Evolutionary conservation across 2,329 filamentous ascomycete species (phyloP).

Genomic region (Fusarium clavum): DNA sequence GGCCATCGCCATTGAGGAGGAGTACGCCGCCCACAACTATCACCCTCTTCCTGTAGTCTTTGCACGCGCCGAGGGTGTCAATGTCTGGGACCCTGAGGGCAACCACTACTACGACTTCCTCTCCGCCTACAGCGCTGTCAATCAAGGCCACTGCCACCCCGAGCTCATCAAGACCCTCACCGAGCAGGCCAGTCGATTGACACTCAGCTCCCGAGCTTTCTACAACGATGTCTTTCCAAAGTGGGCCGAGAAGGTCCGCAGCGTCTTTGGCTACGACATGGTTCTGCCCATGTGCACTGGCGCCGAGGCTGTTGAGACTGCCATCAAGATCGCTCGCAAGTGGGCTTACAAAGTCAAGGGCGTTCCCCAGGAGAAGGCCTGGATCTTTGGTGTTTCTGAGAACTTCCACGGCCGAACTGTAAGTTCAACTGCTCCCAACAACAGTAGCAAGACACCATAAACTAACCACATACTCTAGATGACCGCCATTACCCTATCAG

Average conservation of each 20-base stretch:
- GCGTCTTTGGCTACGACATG: slow-evolving; percentile 39
- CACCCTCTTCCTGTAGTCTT: slow-evolving; percentile 97
- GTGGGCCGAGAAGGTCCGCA: slow-evolving; percentile 41
- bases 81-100: slow-evolving; percentile 97
- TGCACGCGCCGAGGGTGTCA: slow-evolving; percentile 82
- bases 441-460: slow-evolving; percentile 1
- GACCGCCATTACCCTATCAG: slow-evolving; percentile 93
- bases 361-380: slow-evolving; percentile 36
- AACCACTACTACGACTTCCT: slow-evolving; percentile 97
- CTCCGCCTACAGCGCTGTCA: slow-evolving; percentile 75
- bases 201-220: slow-evolving; percentile 38
- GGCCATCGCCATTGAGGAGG: slow-evolving; percentile 84
- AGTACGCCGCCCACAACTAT: slow-evolving; percentile 97
- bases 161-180: slow-evolving; percentile 91
- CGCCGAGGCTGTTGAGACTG: slow-evolving; percentile 38
- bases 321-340: slow-evolving; percentile 40
- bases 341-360: slow-evolving; percentile 41
- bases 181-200: slow-evolving; percentile 86
- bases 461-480: slow-evolving; percentile 66
- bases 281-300: slow-evolving; percentile 39
- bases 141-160: slow-evolving; percentile 66
- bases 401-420: slow-evolving; percentile 67
- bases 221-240: slow-evolving; percentile 41
- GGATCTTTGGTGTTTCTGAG: slow-evolving; percentile 40
- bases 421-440: slow-evolving; percentile 52